Evolutionary conservation across 2,329 filamentous ascomycete genomes (phyloP), one percentile per base, ranked within the genome.

Genomic region (Amauroascus verrucosus): DNA sequence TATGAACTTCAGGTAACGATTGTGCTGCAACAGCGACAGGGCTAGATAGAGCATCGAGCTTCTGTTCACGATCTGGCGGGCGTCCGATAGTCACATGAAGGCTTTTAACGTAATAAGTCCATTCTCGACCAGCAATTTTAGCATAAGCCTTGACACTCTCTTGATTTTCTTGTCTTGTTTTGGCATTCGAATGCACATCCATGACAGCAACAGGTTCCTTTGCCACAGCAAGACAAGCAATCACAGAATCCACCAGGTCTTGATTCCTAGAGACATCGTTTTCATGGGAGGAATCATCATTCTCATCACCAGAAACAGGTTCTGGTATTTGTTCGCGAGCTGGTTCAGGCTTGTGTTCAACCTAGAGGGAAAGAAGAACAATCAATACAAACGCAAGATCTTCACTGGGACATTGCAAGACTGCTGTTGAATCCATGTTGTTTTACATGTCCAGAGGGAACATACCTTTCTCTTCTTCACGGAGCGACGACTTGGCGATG

Each of bases 1-100:
- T 91, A 65, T 96, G 86, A 11, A 97, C 71, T 47, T 74, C 71
- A 2, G 70, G 70, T 44, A 73, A 62, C 33, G 73, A 67, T 50
- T 68, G 67, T 38, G 72, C 69, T 9, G 70, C 70, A 48, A 71
- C 70, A 3, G 68, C 65, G 20, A 71, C 67, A n/a, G 73, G 73
- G 57, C 72, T 75, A 14, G 73, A 75, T 57, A 72, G 69, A 47
- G 72, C 70, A 46, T 70, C 66, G 5, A 69, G 57, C 56, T 64
- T 67, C 57, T 64, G 69, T 51, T 74, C 70, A 49, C 68, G 67
- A 56, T 76, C 74, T 14, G 73, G 72, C 43, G 73, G 71, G 48
- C 74, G 72, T 11, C 74, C 74, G 54, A 77, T 75, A 55, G 73
- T 75, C 59, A 76, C 66, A 58, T 72, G 66, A 43, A 74, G 63